Base-by-base conservation (phyloP, 495 filamentous ascomycete genomes). In the Trichoderma parareesei region DNA sequence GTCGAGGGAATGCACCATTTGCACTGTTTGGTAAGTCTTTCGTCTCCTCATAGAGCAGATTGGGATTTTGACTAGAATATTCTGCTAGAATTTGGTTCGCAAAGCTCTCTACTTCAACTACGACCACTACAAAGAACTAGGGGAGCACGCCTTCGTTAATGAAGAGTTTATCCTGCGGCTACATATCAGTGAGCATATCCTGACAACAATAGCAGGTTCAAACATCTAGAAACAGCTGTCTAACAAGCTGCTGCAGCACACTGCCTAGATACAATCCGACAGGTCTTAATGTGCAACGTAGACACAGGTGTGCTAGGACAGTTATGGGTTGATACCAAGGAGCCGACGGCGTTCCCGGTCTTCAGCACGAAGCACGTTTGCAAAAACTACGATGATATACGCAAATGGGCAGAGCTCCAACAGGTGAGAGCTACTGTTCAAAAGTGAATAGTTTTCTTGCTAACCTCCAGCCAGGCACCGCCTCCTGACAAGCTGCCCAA, bases 1-100 rank as follows among this genome's bases (percentile, higher is more conserved):
- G 73, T 85, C 9, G 83, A 84, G 69, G 83, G 83, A 0, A 67
- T 86, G 13, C 84, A 85, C 65, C 84, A 86, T 65, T 69, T 86
- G 3, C 83, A 85, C 65, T 87, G 84, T 60, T 67, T 85, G 67
- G 79, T 82, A 66, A 10, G 40, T 43, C 7, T 4, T 9, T 9
- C 27, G 2, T 14, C 38, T 5, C n/a, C 1, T 7, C 35, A 14
- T 18, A 5, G n/a, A 35, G 6, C 27, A 9, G 6, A 10, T 57
- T 13, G 5, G n/a, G 2, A 27, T 0, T 27, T 33, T 57, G 2
- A 27, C 16, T 57, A 41, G 10, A 6, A 41, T 1, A 8, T 57
- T 6, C n/a, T 35, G 3, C 13, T 43, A 70, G 77, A 84, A 87
- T 59, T 76, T 85, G 40, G 72, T 86, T 4, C 78, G 84, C 4